Evolutionary conservation across 2,329 filamentous ascomycete species (phyloP), one percentile per base, ranked within the genome.

Genomic region (Zelopaecilomyces penicillatus): DNA sequence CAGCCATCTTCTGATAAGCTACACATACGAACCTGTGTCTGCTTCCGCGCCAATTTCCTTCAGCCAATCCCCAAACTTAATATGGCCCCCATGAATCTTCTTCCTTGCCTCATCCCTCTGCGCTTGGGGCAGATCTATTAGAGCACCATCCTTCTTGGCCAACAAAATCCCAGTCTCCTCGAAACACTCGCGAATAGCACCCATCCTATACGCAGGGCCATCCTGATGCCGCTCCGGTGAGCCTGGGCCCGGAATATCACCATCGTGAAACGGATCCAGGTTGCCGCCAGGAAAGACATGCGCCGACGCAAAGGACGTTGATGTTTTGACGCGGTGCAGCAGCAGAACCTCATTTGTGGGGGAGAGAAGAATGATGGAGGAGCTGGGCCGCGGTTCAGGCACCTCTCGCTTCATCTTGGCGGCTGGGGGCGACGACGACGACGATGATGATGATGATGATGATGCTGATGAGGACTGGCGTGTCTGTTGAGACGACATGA

Each of bases 271-370:
- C 0, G 77, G 64, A 9, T 88, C 84, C 26, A 95, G 74, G 56
- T 89, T 89, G 5, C 93, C 93, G 31, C 93, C 93, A 0, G 93
- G 91, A 54, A 98, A 98, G 49, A 98, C 93, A 59, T 97, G 89
- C 0, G 91, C 93, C 0, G 87, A 91, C 4, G 91, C 79, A 58
- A 96, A 97, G 3, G 89, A 85, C 1, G 78, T 80, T 0, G 87
- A 93, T 1, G 84, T 88, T 52, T 83, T 76, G 3, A 95, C 87
- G 50, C 93, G 83, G 62, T 89, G 89, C 6, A 97, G 79, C 12
- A 97, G 79, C 1, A 98, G 76, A 39, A 97, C 80, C 62, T 95
- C 82, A 62, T 97, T 96, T 41, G 76, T 73, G 0, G 89, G 85
- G 0, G 93, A 96, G 39, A 98, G 71, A 10, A 97, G 75, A 31